These are phyloP conservation scores for Starmerella bombicola DNA, from an alignment of 805 yeast species.

Conservation along the genomic window DNA sequence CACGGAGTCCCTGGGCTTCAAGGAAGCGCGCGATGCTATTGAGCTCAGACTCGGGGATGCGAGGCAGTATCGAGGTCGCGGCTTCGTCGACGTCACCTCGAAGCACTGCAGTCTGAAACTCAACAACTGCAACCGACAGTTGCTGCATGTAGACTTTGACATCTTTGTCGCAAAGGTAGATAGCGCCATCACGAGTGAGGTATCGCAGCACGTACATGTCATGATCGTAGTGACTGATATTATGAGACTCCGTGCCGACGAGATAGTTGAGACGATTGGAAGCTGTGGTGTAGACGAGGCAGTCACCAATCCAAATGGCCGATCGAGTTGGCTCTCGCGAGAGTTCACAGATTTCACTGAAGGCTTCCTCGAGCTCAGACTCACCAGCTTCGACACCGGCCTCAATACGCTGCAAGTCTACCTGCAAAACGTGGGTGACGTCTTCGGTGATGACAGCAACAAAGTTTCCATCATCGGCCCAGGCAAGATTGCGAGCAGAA, in stretches of 20 bases:
- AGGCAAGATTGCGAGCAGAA: slow-evolving; percentile 56
- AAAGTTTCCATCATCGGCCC: slow-evolving; percentile 91
- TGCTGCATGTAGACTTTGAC: slow-evolving; percentile 69
- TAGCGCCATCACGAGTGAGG: slow-evolving; percentile 76
- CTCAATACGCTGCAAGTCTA: slow-evolving; percentile 52
- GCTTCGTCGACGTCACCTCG: slow-evolving; percentile 90
- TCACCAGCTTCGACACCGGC: slow-evolving; percentile 47
- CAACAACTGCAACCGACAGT: slow-evolving; percentile 74
- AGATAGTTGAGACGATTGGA: slow-evolving; percentile 83
- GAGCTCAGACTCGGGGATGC: slow-evolving; percentile 48
- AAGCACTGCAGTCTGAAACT: slow-evolving; percentile 88
- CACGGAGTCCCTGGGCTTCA: slow-evolving; percentile 80
- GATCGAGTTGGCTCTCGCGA: slow-evolving; percentile 61
- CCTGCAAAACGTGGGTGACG: slow-evolving; percentile 59
- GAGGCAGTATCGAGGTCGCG: slow-evolving; percentile 37
- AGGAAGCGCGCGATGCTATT: slow-evolving; percentile 79
- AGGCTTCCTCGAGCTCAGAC: slow-evolving; percentile 63
- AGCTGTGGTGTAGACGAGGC: slow-evolving; percentile 77
- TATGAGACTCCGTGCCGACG: slow-evolving; percentile 88
- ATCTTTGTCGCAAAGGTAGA: slow-evolving; percentile 85
- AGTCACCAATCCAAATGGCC: slow-evolving; percentile 96
- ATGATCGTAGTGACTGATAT: slow-evolving; percentile 84
- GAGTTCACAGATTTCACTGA: slow-evolving; percentile 73
- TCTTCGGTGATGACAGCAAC: slow-evolving; percentile 65
- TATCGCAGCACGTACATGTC: slow-evolving; percentile 80